Evolutionary conservation across 2,329 filamentous ascomycete genomes (phyloP).

Genomic region (Penicillium sp.): DNA sequence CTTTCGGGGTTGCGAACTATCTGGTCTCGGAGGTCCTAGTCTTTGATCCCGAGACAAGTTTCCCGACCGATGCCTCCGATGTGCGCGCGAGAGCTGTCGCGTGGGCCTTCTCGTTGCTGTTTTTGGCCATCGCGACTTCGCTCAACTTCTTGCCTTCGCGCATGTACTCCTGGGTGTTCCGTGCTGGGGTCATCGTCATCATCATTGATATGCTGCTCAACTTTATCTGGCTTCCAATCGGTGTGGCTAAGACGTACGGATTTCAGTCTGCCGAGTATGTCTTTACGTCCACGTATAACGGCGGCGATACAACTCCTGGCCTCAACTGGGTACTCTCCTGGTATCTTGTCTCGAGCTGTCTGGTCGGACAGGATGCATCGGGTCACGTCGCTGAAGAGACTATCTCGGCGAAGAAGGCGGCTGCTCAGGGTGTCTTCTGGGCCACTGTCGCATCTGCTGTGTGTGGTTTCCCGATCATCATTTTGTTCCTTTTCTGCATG

Average conservation of each 20-base stretch:
- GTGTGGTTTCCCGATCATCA: slow-evolving; percentile 36
- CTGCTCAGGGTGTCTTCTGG: slow-evolving; percentile 36
- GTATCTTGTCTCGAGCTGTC: slow-evolving; percentile 30
- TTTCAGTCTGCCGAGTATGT: slow-evolving; percentile 51
- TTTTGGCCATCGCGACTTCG: slow-evolving; percentile 35
- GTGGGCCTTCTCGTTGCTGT: slow-evolving; percentile 45
- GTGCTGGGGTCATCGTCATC: slow-evolving; percentile 46
- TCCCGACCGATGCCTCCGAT: slow-evolving; percentile 43
- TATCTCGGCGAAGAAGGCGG: slow-evolving; percentile 34
- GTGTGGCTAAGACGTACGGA: slow-evolving; percentile 49
- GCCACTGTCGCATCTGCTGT: slow-evolving; percentile 33
- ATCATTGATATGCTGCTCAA: slow-evolving; percentile 51
- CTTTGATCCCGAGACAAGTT: slow-evolving; percentile 41
- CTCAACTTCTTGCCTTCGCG: slow-evolving; percentile 43
- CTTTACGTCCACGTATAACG: slow-evolving; percentile 46
- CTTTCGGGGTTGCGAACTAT: slow-evolving; percentile 33
- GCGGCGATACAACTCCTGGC: slow-evolving; percentile 26
- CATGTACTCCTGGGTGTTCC: slow-evolving; percentile 49
- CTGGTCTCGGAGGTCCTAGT: slow-evolving; percentile 44
- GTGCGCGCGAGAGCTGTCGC: slow-evolving; percentile 50
- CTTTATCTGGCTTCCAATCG: slow-evolving; percentile 54
- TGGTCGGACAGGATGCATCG: slow-evolving; percentile 35
- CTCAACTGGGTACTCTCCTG: slow-evolving; percentile 36
- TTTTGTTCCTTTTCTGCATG: slow-evolving; percentile 37
- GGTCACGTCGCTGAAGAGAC: slow-evolving; percentile 37